Percentiles rank a stretch among this genome's conserved stretches.
Conservation (phyloP, 1,284 basidiomycete species). For the Phenoliferia sp. region DNA sequence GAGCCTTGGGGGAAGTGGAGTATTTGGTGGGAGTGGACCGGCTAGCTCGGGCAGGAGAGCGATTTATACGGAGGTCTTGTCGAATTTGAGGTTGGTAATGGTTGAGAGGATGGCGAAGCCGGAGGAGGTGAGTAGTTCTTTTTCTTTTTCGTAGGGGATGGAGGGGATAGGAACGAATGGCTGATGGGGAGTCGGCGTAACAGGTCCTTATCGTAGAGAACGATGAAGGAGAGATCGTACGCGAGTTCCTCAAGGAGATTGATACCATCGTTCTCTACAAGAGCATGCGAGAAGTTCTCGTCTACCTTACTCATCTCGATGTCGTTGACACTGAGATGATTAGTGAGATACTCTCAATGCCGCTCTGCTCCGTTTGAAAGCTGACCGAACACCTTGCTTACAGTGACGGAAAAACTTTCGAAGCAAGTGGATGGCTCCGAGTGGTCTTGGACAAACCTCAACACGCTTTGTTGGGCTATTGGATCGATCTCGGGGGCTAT, state of each 20-base stretch:
- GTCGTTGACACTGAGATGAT: constrained; percentile 95
- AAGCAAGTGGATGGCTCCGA: constrained; percentile 76
- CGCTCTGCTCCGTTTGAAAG: constrained; percentile 11
- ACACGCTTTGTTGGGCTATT: constrained; percentile 99
- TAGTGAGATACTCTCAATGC: constrained; percentile 38
- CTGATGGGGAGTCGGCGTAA: background rate
- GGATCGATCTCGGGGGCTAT: constrained; percentile 99
- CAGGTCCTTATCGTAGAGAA: constrained; percentile 98
- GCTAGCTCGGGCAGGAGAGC: constrained; percentile 71
- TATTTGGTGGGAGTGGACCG: constrained; percentile 51
- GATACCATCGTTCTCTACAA: constrained; percentile 99
- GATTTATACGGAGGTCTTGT: constrained; percentile 89
- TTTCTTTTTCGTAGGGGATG: background rate
- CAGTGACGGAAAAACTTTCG: constrained; percentile 84
- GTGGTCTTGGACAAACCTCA: constrained; percentile 99
- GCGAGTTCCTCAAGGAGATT: constrained; percentile 98
- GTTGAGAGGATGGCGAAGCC: constrained; percentile 99
- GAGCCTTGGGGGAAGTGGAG: constrained; percentile 46
- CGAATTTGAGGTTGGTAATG: constrained; percentile 90
- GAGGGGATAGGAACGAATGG: background rate
- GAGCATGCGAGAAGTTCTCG: constrained; percentile 85
- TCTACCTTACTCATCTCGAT: constrained; percentile 93
- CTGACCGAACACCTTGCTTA: background rate
- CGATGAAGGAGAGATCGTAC: constrained; percentile 98
- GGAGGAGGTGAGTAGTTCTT: constrained; percentile 68